phyloP scores from a whole-genome alignment of 495 filamentous ascomycete species.

The Annulohypoxylon stygium region DNA sequence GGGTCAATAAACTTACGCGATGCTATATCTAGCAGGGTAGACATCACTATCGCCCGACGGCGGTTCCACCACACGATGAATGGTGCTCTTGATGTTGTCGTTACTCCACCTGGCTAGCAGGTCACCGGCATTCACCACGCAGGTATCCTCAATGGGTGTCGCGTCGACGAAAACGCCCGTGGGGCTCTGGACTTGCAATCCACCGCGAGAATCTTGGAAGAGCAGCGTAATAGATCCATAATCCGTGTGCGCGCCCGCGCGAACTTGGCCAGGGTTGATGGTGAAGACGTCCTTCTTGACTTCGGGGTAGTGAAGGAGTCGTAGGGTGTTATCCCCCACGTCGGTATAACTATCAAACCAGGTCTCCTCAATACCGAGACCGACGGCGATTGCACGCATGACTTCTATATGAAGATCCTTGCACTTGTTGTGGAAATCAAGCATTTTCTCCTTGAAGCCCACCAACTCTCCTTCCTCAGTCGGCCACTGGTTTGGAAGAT shows the following conservation, averaged over 20 bases:
- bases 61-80: slow-evolving; percentile 91
- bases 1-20: slow-evolving; percentile 65
- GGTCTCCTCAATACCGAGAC: slow-evolving; percentile 76
- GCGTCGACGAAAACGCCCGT: slow-evolving; percentile 85
- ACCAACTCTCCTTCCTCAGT: slow-evolving; percentile 70
- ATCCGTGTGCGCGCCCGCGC: slow-evolving; percentile 89
- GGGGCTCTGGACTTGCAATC: slow-evolving; percentile 85
- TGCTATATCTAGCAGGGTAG: slow-evolving; percentile 75
- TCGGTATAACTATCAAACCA: slow-evolving; percentile 85
- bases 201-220: slow-evolving; percentile 88
- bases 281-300: slow-evolving; percentile 76
- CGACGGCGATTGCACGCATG: slow-evolving; percentile 90
- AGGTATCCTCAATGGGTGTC: slow-evolving; percentile 82
- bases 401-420: slow-evolving; percentile 80
- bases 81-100: slow-evolving; percentile 87
- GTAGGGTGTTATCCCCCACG: slow-evolving; percentile 84
- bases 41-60: slow-evolving; percentile 62
- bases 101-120: slow-evolving; percentile 91
- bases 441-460: slow-evolving; percentile 79
- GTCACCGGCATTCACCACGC: slow-evolving; percentile 94
- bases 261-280: slow-evolving; percentile 77
- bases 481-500: slow-evolving; percentile 86
- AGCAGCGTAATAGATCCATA: slow-evolving; percentile 90
- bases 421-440: slow-evolving; percentile 77
- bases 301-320: slow-evolving; percentile 89